Base-by-base conservation (phyloP, 2,329 filamentous ascomycete genomes). In the Arthrobotrys sphaeroides region DNA sequence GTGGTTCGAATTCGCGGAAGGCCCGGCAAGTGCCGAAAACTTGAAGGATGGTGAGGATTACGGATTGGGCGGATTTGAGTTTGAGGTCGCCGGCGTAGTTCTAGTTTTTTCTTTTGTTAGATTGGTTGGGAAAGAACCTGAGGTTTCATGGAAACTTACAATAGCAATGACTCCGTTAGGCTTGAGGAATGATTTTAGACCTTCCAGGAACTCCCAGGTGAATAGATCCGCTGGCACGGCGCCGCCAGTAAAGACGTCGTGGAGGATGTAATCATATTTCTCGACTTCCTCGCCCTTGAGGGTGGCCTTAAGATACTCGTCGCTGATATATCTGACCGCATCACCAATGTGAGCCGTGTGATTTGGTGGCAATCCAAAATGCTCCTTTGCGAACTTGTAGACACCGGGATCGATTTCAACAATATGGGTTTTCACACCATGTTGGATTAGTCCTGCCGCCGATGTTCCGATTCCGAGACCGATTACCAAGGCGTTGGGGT, bases 181-280 rank as follows among this genome's bases (percentile, higher is more conserved):
- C 77, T 89, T 91, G 49, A 99, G 85, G 5, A 98, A 86, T 3
- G 86, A 82, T 78, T 88, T 84, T 0, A 99, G 85, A 3, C 90
- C 88, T 61, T 87, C 83, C 45, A 99, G 83, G 80, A 99, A 98
- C 79, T 95, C 90, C 3, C 89, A 82, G 0, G 94, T 98, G 83
- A 99, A 99, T 5, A 99, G 88, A 5, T 90, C 86, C 1, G 94
- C 88, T 0, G 95, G 95, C 82, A 98, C 95, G 0, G 93, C 94
- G 61, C 95, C 95, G 22, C 95, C 95, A 0, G 95, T 99, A 82
- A 99, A 99, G 22, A 99, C 95, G 79, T 99, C 95, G 82, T 99
- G 95, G 64, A 99, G 87, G 80, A 99, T 95, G 84, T 97, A 98
- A 83, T 97, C 90, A 82, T 91, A 99, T 49, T 80, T 82, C 5